phyloP scores from a whole-genome alignment of 2,329 filamentous ascomycete genomes.

The Penicillium digitatum region DNA sequence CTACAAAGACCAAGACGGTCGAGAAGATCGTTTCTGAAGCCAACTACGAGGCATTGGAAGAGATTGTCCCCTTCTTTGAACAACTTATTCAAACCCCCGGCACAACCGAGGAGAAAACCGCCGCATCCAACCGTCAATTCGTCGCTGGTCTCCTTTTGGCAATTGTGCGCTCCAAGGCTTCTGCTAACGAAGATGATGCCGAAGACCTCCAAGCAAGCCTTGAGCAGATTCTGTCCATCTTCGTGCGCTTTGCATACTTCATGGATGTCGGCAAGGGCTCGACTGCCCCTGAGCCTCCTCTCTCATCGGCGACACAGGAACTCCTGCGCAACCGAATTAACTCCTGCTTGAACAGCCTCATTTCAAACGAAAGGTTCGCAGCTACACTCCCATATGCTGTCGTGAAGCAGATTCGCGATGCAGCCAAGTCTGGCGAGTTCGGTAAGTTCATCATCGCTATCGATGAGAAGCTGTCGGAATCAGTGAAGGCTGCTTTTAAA shows the following conservation, averaged over 20 bases:
- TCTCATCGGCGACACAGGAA: slow-evolving; percentile 48
- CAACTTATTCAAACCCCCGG: slow-evolving; percentile 47
- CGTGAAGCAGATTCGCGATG: slow-evolving; percentile 41
- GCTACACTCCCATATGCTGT: slow-evolving; percentile 39
- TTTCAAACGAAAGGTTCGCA: slow-evolving; percentile 40
- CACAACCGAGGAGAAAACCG: slow-evolving; percentile 43
- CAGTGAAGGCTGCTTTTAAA: slow-evolving; percentile 43
- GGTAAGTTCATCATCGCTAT: slow-evolving; percentile 49
- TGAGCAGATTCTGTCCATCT: slow-evolving; percentile 43
- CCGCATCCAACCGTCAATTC: slow-evolving; percentile 46
- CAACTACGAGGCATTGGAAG: slow-evolving; percentile 47
- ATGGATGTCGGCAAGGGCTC: slow-evolving; percentile 32
- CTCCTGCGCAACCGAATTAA: slow-evolving; percentile 54
- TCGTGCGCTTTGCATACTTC: slow-evolving; percentile 52
- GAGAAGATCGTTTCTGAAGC: slow-evolving; percentile 66
- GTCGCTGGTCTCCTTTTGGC: slow-evolving; percentile 53
- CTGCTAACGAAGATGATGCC: slow-evolving; percentile 27
- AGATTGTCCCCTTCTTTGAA: slow-evolving; percentile 54
- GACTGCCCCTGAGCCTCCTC: slow-evolving; percentile 41
- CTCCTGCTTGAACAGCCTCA: slow-evolving; percentile 52
- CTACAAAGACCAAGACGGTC: slow-evolving; percentile 80
- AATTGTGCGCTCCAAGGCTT: slow-evolving; percentile 43
- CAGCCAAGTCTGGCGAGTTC: slow-evolving; percentile 32
- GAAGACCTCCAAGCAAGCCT: slow-evolving; percentile 43
- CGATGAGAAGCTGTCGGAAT: slow-evolving; percentile 43